phyloP scores from a whole-genome alignment of 371 early-diverging fungal genomes.

The Capillidium rhysosporum region DNA sequence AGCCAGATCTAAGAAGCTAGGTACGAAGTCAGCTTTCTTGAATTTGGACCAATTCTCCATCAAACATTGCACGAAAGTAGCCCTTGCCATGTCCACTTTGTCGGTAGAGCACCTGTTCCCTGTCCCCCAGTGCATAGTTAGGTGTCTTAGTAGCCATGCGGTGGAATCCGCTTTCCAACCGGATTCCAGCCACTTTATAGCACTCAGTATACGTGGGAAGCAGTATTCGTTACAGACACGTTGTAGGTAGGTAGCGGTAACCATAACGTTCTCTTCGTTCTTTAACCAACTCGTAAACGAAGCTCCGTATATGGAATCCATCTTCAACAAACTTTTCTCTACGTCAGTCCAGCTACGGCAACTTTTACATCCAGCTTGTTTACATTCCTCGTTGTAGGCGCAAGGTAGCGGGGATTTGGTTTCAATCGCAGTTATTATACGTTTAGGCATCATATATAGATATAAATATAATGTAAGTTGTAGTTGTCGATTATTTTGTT shows the following conservation, averaged over 20 bases:
- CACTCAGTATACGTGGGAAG: slow-evolving; percentile 38
- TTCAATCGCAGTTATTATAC: no score
- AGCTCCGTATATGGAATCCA: slow-evolving; percentile 51
- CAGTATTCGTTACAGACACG: slow-evolving; percentile 52
- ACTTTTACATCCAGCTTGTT: neutral
- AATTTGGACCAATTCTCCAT: neutral
- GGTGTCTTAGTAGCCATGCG: slow-evolving; percentile 32
- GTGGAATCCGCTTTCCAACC: slow-evolving; percentile 45
- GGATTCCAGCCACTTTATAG: slow-evolving; percentile 44
- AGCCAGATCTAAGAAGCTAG: neutral
- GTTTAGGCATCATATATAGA: no score
- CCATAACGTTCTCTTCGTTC: slow-evolving; percentile 47
- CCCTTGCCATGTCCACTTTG: slow-evolving; percentile 1
- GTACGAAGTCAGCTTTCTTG: neutral
- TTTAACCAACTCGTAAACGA: slow-evolving; percentile 50
- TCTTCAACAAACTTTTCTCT: slow-evolving; percentile 34
- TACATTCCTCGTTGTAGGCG: slow-evolving; percentile 4
- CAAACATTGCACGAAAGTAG: slow-evolving; percentile 3
- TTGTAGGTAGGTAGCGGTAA: slow-evolving; percentile 40
- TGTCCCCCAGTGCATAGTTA: slow-evolving; percentile 38
- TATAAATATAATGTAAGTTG: no score
- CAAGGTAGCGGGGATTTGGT: neutral
- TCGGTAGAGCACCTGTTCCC: slow-evolving; percentile 2
- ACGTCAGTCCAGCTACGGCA: slow-evolving; percentile 32
- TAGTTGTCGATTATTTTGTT: no score